These are phyloP conservation scores for Rhodotorula taiwanensis DNA, from an alignment of 768 basidiomycete genomes.

Conservation along the genomic window DNA sequence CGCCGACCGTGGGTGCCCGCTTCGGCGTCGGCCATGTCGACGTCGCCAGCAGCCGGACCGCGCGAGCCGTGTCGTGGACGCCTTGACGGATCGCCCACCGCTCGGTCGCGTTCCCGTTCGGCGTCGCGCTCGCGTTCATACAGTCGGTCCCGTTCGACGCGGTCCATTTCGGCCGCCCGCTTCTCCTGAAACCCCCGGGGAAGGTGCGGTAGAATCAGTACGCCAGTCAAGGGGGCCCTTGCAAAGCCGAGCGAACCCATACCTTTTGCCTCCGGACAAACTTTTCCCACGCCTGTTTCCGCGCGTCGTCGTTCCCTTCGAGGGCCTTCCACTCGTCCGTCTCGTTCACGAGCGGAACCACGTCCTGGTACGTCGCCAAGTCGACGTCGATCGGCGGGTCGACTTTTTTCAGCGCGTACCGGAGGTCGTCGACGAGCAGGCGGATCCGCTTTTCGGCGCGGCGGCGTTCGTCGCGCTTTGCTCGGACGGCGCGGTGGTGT, in stretches of 20 bases:
- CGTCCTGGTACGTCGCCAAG: constrained; percentile 50
- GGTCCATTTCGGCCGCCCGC: constrained; percentile 19
- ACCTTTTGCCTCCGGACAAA: constrained; percentile 88
- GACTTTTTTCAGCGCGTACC: constrained; percentile 89
- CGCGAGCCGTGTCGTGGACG: constrained; percentile 26
- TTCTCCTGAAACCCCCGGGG: constrained; percentile 50
- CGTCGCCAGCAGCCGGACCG: constrained; percentile 1
- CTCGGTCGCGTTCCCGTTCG: constrained; percentile 11
- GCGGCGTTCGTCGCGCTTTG: constrained; percentile 78
- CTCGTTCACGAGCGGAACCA: constrained; percentile 64
- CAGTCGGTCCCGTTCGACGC: constrained; percentile 15
- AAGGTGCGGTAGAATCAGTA: constrained; percentile 48
- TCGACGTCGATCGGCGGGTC: constrained; percentile 70
- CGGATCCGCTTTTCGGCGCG: constrained; percentile 69
- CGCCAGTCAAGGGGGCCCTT: too few species aligned
- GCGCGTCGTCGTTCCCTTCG: constrained; percentile 71
- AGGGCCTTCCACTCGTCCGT: constrained; percentile 80
- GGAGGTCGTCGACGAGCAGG: constrained; percentile 86
- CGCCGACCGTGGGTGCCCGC: background rate
- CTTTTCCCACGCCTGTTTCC: constrained; percentile 75
- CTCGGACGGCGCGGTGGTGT: constrained; percentile 61
- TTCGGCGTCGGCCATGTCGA: background rate
- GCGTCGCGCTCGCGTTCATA: constrained; percentile 10
- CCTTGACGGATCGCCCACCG: too few species aligned
- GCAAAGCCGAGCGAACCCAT: constrained; percentile 19